Evolutionary conservation across 2,329 filamentous ascomycete genomes (phyloP).

Genomic region (Epichloe sp.): DNA sequence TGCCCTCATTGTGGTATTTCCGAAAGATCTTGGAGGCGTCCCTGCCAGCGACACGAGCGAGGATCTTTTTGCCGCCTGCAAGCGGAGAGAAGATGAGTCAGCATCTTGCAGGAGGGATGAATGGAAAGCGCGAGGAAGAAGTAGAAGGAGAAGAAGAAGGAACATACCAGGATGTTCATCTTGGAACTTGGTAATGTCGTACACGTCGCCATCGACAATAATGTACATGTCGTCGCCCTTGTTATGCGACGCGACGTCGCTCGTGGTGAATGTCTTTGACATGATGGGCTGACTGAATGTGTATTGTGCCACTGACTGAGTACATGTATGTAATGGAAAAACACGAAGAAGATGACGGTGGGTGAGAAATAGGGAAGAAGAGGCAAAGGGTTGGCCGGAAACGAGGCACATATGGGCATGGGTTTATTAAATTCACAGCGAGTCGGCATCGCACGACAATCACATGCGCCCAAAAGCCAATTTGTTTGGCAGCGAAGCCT

Average conservation of each 20-base stretch:
- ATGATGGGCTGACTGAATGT: slow-evolving; percentile 35
- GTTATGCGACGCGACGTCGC: slow-evolving; percentile 85
- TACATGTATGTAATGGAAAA: not conserved
- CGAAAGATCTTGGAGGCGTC: slow-evolving; percentile 56
- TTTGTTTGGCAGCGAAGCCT: not conserved
- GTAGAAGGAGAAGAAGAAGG: not conserved
- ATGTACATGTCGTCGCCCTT: slow-evolving; percentile 79
- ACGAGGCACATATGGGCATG: not conserved
- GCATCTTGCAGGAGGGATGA: not conserved
- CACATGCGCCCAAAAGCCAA: slow-evolving; percentile 1
- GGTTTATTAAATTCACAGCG: slow-evolving; percentile 2
- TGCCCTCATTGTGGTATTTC: slow-evolving; percentile 72
- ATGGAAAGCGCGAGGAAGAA: not conserved
- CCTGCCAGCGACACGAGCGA: slow-evolving; percentile 50
- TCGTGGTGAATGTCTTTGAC: slow-evolving; percentile 74
- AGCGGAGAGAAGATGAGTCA: not conserved
- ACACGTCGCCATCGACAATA: slow-evolving; percentile 87
- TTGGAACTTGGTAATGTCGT: slow-evolving; percentile 82
- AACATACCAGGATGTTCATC: slow-evolving; percentile 66
- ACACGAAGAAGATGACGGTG: not conserved
- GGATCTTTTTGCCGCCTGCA: slow-evolving; percentile 51
- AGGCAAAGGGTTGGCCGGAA: not conserved
- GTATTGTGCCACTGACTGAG: not conserved
- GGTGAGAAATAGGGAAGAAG: not conserved
- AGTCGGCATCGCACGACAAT: slow-evolving; percentile 1